These are phyloP conservation scores for Volvox carteri DNA, from an alignment of 163 green algal genomes.

Conservation along the genomic window DNA sequence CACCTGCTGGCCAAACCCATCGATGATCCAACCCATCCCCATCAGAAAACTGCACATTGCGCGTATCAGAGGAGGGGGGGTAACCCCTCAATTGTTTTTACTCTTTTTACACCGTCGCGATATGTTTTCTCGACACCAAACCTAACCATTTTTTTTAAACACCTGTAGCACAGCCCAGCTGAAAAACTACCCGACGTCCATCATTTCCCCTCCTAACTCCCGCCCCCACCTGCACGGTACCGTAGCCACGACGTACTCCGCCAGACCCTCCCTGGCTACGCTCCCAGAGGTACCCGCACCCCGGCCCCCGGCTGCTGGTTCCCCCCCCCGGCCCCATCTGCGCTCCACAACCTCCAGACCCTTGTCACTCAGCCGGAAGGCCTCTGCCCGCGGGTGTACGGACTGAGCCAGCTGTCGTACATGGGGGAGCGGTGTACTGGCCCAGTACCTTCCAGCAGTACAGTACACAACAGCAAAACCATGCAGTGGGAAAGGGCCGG, in stretches of 20 bases:
- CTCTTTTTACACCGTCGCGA: not conserved
- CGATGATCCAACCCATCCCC: no score
- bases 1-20: no score
- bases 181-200: no score
- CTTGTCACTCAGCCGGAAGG: constrained; percentile 28
- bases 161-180: not conserved
- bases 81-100: not conserved
- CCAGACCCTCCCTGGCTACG: not conserved
- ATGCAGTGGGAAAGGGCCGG: no score
- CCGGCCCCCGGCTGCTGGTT: not conserved
- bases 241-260: constrained; percentile 9
- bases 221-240: not conserved
- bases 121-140: not conserved
- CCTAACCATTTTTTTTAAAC: not conserved
- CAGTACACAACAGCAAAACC: no score
- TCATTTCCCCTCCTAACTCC: not conserved
- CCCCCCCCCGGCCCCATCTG: not conserved
- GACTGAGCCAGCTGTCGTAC: not conserved
- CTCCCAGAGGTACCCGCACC: no score
- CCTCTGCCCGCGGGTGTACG: not conserved
- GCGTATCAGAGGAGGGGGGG: not conserved
- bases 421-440: constrained; percentile 39
- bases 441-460: constrained; percentile 68
- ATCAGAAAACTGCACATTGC: not conserved
- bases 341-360: constrained; percentile 19